Evolutionary conservation across 2,329 filamentous ascomycete species (phyloP).

Genomic region (Periconia sp.): DNA sequence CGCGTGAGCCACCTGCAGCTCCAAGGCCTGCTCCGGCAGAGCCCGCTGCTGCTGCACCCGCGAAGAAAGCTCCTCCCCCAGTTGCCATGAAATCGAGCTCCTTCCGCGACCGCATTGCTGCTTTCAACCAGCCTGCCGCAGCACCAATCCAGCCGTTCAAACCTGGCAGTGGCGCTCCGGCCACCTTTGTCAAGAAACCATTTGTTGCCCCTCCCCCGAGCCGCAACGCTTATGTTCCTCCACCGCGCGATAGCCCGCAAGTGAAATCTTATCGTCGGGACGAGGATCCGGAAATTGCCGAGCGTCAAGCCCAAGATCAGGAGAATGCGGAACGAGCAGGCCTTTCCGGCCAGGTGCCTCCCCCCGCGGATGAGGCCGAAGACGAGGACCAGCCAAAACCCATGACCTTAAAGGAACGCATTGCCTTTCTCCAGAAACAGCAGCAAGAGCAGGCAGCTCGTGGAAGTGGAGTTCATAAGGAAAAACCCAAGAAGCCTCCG

Average conservation of each 20-base stretch:
- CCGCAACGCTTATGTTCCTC: constrained; percentile 86
- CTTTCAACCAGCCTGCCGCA: constrained; percentile 90
- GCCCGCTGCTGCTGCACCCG: constrained; percentile 31
- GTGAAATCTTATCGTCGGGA: constrained; percentile 84
- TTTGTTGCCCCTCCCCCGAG: constrained; percentile 96
- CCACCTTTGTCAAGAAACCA: constrained; percentile 90
- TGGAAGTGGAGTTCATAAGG: constrained; percentile 77
- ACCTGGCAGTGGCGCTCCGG: constrained; percentile 66
- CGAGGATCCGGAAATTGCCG: constrained; percentile 73
- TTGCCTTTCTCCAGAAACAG: constrained; percentile 91
- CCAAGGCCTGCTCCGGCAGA: constrained; percentile 49
- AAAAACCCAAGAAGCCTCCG: constrained; percentile 78
- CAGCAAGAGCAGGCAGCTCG: constrained; percentile 87
- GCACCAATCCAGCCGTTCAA: constrained; percentile 91
- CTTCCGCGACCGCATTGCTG: constrained; percentile 94
- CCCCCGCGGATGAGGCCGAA: constrained; percentile 58
- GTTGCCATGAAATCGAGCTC: constrained; percentile 81
- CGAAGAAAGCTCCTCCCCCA: constrained; percentile 68
- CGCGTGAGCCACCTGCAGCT: constrained; percentile 39
- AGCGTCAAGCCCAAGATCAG: constrained; percentile 68
- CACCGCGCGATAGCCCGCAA: constrained; percentile 71
- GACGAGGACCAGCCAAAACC: constrained; percentile 87
- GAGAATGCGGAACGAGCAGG: constrained; percentile 74
- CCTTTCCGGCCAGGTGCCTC: constrained; percentile 51
- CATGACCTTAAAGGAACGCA: constrained; percentile 91